Evolutionary conservation across 805 yeast species (phyloP), one percentile per base, ranked within the genome.

Genomic region (Teunomyces funiuensis): DNA sequence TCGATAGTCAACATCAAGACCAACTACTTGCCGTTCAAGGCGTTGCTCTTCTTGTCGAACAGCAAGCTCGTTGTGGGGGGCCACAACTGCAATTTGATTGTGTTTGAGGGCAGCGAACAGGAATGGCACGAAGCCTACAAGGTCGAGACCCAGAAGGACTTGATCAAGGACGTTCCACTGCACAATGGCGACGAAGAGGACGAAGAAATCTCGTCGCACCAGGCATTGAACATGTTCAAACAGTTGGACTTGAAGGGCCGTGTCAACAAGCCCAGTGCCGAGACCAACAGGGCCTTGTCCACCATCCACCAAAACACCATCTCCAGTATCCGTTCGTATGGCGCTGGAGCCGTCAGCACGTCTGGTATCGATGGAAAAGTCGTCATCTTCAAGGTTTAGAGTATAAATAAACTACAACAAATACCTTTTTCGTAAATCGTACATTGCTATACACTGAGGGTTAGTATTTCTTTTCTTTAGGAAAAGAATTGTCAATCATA

Each of bases 161-260:
- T 63, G 52, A 63, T 60, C 34, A 64, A 62, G 37, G 89, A 80
- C 52, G 79, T 69, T 27, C 57, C 66, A n/a, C 55, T 50, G n/a
- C 23, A 30, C 10, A 33, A 41, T 9, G 46, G 41, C 6, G 64
- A 60, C 14, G 76, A 69, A 31, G 77, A 70, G 38, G 80, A 73
- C 31, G 79, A 73, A 36, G 87, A 79, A 41, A 77, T 74, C 42
- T 76, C 76, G 40, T 84, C 86, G 48, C 86, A 85, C 49, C 79
- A 83, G 49, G 95, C 95, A 5, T 77, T 93, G 63, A 85, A 86
- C 69, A 88, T 91, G 90, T 93, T 93, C 72, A 83, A 88, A 65
- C 96, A 91, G 65, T 71, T 93, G 76, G 99, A 93, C 67, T 77
- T 91, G 62, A 93, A 89, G 73, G 99, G 99, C 45, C 78, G 86